Evolutionary conservation across 2,329 filamentous ascomycete species (phyloP).

Genomic region (Fusarium decemcellulare): DNA sequence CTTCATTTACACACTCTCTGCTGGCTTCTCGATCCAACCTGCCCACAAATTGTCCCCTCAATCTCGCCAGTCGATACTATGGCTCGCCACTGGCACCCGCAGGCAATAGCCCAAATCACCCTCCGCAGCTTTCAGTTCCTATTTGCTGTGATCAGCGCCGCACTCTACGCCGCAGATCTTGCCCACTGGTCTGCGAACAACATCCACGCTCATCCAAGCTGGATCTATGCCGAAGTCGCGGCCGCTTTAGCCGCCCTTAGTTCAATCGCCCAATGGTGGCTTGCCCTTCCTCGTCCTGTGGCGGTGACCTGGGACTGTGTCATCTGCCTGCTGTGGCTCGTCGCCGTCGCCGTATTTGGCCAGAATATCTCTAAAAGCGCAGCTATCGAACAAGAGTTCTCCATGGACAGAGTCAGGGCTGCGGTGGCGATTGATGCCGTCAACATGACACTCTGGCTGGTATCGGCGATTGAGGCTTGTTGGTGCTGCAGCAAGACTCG

Average conservation of each 20-base stretch:
- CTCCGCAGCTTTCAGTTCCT: constrained; percentile 23
- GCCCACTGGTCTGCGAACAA: constrained; percentile 20
- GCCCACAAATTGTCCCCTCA: background rate
- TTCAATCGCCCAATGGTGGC: constrained; percentile 28
- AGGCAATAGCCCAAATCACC: constrained; percentile 20
- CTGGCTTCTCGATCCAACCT: no score
- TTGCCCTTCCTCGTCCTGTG: constrained; percentile 11
- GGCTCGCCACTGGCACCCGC: constrained; percentile 18
- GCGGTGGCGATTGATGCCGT: constrained; percentile 20
- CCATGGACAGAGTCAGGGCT: background rate
- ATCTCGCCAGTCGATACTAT: background rate
- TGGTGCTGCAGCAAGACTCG: constrained; percentile 15
- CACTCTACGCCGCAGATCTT: constrained; percentile 27
- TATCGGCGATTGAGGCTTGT: constrained; percentile 22
- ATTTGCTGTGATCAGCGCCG: constrained; percentile 29
- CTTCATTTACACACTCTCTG: background rate
- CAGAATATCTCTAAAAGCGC: constrained; percentile 9
- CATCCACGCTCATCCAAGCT: constrained; percentile 24
- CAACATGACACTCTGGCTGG: constrained; percentile 25
- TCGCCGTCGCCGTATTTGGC: constrained; percentile 20
- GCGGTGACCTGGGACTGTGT: constrained; percentile 18
- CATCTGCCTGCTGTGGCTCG: constrained; percentile 28
- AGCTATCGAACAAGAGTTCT: background rate
- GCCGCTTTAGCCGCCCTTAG: constrained; percentile 13
- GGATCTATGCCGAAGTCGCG: constrained; percentile 30